phyloP scores from a whole-genome alignment of 164 flowering plant species.

The Stephania cephalantha region DNA sequence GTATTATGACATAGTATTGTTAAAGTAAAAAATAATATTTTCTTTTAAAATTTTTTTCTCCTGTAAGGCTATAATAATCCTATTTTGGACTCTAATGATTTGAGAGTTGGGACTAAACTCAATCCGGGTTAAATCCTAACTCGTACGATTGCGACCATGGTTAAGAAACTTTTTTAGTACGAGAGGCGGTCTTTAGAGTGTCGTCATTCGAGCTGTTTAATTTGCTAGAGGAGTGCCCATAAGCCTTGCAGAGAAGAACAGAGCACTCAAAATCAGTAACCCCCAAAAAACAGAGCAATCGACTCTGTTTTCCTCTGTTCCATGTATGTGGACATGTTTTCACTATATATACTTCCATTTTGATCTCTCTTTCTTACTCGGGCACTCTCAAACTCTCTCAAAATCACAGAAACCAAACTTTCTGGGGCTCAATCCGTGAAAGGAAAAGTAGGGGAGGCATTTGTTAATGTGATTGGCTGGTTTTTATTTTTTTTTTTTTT shows the following conservation, averaged over 20 bases:
- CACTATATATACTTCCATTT: too few species aligned
- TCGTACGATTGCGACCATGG: background rate
- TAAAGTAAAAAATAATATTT: too few species aligned
- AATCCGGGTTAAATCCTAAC: background rate
- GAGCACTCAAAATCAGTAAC: background rate
- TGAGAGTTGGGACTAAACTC: background rate
- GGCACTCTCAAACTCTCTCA: too few species aligned
- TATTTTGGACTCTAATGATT: background rate
- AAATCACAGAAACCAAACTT: too few species aligned
- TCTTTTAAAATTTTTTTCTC: too few species aligned
- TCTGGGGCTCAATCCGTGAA: background rate
- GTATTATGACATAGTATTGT: too few species aligned
- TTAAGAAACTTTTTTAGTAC: background rate
- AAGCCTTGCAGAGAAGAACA: background rate
- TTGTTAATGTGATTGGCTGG: background rate
- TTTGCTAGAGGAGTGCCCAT: background rate
- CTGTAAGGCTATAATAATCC: background rate
- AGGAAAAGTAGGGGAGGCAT: conserved; percentile 6
- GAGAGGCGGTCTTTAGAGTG: background rate
- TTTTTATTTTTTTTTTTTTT: background rate
- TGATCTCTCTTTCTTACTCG: too few species aligned
- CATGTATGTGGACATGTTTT: background rate
- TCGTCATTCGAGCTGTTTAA: background rate
- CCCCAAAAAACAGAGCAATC: background rate
- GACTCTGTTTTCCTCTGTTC: background rate